A percentile compares a stretch with the other conserved stretches of the same genome.
phyloP scores from a whole-genome alignment of 768 basidiomycete genomes.

The Suillus ampliporus region DNA sequence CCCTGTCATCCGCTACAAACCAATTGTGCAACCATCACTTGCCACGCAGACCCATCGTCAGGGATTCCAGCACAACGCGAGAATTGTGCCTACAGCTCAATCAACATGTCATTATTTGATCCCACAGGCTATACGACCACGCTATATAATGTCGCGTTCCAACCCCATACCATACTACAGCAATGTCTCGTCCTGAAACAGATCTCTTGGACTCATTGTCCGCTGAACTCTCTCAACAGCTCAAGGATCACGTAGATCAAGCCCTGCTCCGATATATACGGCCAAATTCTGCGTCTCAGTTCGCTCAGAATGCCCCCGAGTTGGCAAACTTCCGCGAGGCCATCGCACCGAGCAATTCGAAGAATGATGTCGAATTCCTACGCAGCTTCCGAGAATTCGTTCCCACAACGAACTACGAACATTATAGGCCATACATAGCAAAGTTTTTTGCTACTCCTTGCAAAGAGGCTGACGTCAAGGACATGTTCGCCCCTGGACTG shows the following conservation, averaged over 20 bases:
- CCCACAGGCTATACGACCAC: no score
- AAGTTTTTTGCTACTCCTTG: conserved; percentile 24
- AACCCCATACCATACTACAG: no score
- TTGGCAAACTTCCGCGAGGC: conserved; percentile 19
- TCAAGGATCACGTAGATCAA: conserved; percentile 7
- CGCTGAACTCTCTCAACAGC: background rate
- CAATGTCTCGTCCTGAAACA: background rate
- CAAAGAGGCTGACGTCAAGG: conserved; percentile 22
- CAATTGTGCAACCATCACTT: background rate
- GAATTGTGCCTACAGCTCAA: no score
- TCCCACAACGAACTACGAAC: conserved; percentile 22
- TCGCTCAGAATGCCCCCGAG: conserved; percentile 8
- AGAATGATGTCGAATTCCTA: conserved; percentile 15
- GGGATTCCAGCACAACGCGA: background rate
- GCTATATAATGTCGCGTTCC: no score
- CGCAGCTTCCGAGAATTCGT: conserved; percentile 14
- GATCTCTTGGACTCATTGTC: background rate
- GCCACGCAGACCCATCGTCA: background rate
- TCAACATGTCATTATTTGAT: background rate
- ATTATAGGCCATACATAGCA: conserved; percentile 19
- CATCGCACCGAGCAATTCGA: conserved; percentile 4
- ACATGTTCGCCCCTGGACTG: conserved; percentile 27
- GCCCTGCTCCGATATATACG: conserved; percentile 13
- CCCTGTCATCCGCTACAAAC: background rate
- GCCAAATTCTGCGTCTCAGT: conserved; percentile 18